A percentile compares a stretch with the other conserved stretches of the same genome.
phyloP scores from a whole-genome alignment of 2,329 filamentous ascomycete genomes.

The Phialemonium atrogriseum region DNA sequence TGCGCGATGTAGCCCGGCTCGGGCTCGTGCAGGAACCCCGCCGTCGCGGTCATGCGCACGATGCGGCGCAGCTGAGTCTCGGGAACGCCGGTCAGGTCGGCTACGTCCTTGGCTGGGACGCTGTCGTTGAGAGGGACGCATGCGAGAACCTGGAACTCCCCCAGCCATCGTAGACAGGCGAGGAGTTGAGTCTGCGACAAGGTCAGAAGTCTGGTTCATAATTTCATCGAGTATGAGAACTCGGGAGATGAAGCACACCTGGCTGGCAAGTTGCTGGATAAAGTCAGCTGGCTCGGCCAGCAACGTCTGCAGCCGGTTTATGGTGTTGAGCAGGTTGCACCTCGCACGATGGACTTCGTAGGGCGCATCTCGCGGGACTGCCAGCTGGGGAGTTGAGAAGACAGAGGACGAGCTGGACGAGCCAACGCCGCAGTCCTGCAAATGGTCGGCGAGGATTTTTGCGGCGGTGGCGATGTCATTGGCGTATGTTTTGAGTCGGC shows the following conservation, averaged over 20 bases:
- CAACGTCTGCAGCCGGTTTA: neutral
- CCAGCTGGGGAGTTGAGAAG: too few species aligned
- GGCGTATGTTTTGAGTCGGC: neutral
- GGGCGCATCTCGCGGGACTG: neutral
- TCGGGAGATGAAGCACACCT: neutral
- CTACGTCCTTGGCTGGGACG: conserved; percentile 28
- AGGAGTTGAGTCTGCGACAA: conserved; percentile 8
- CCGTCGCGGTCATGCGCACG: conserved; percentile 22
- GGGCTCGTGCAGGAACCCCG: conserved; percentile 26
- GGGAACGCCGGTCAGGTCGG: conserved; percentile 29
- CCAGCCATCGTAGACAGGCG: conserved; percentile 31
- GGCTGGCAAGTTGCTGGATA: neutral
- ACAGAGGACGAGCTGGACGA: too few species aligned
- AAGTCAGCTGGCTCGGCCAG: neutral
- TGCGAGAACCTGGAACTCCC: conserved; percentile 33
- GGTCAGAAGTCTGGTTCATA: neutral
- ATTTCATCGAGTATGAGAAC: too few species aligned
- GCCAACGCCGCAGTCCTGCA: too few species aligned
- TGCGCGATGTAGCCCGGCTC: conserved; percentile 24
- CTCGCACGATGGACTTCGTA: neutral
- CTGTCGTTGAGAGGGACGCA: conserved; percentile 30
- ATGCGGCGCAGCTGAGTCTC: conserved; percentile 26
- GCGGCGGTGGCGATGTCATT: neutral
- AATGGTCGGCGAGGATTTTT: neutral
- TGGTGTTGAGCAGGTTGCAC: neutral